A percentile compares a stretch with the other conserved stretches of the same genome.
These are phyloP conservation scores for Penicillium coffeae DNA, from an alignment of 495 filamentous ascomycete genomes.

Conservation along the genomic window DNA sequence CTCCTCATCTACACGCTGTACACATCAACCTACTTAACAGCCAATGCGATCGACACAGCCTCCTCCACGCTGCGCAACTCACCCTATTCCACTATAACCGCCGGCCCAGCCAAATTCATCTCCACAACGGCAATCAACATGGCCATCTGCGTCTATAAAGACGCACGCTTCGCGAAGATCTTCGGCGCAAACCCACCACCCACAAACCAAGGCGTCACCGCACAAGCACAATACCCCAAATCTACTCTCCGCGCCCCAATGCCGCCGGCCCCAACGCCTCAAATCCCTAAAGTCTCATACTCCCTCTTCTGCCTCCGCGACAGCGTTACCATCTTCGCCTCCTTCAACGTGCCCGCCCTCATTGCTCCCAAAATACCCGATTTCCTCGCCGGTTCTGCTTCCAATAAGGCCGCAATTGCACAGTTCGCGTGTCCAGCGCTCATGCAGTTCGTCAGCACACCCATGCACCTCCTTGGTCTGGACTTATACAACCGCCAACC, in stretches of 20 bases:
- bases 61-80: slow-evolving; percentile 59
- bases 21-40: slow-evolving; percentile 85
- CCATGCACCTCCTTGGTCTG: slow-evolving; percentile 81
- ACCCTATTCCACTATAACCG: slow-evolving; percentile 58
- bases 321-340: slow-evolving; percentile 87
- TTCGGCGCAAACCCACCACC: slow-evolving; percentile 54
- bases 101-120: slow-evolving; percentile 77
- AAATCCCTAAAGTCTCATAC: slow-evolving; percentile 57
- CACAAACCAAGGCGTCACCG: slow-evolving; percentile 12
- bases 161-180: slow-evolving; percentile 76
- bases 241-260: slow-evolving; percentile 52
- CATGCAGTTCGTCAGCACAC: slow-evolving; percentile 79
- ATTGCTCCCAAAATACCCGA: slow-evolving; percentile 53
- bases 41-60: slow-evolving; percentile 81
- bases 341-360: slow-evolving; percentile 83
- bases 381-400: slow-evolving; percentile 44
- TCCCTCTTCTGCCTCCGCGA: slow-evolving; percentile 79
- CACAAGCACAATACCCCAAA: slow-evolving; percentile 6
- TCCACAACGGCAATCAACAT: slow-evolving; percentile 83
- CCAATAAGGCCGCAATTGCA: slow-evolving; percentile 59
- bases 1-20: slow-evolving; percentile 85
- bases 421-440: slow-evolving; percentile 79
- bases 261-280: slow-evolving; percentile 17
- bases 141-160: slow-evolving; percentile 88
- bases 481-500: slow-evolving; percentile 79